These are phyloP conservation scores for Clitoria ternatea DNA, from an alignment of 306 rosid species.

Conservation along the genomic window DNA sequence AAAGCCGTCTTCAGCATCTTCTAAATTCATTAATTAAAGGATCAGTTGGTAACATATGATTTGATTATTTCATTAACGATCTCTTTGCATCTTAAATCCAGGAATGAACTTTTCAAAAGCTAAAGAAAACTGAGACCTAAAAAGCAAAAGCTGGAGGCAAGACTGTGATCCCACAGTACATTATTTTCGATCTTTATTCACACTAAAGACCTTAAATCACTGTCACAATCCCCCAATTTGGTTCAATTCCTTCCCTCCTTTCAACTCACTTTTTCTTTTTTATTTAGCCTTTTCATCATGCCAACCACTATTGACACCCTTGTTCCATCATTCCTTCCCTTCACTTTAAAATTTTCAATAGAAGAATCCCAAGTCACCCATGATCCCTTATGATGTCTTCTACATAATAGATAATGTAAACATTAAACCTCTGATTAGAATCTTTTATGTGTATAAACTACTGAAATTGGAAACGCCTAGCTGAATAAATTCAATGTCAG, in stretches of 20 bases:
- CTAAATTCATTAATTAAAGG: conserved; percentile 29
- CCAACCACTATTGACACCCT: conserved; percentile 49
- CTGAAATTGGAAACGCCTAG: background rate
- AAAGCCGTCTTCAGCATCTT: background rate
- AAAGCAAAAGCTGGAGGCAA: conserved; percentile 46
- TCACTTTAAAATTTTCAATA: conserved; percentile 27
- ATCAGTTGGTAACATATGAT: conserved; percentile 29
- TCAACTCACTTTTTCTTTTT: conserved; percentile 42
- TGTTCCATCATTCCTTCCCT: conserved; percentile 55
- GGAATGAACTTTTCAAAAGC: conserved; percentile 47
- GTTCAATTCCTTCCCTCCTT: conserved; percentile 36
- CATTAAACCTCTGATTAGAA: background rate
- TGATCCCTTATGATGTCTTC: conserved; percentile 19
- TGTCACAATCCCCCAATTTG: conserved; percentile 38
- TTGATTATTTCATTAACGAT: conserved; percentile 26
- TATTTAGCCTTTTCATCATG: conserved; percentile 43
- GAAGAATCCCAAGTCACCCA: conserved; percentile 42
- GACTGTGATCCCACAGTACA: conserved; percentile 44
- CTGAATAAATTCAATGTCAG: background rate
- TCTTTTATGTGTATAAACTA: background rate
- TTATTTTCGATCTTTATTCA: conserved; percentile 40
- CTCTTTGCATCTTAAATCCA: conserved; percentile 35
- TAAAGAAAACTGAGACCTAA: conserved; percentile 34
- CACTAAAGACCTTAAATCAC: conserved; percentile 45
- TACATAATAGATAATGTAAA: background rate